phyloP scores from a whole-genome alignment of 495 filamentous ascomycete species.

The Tuber microsphaerosporum region DNA sequence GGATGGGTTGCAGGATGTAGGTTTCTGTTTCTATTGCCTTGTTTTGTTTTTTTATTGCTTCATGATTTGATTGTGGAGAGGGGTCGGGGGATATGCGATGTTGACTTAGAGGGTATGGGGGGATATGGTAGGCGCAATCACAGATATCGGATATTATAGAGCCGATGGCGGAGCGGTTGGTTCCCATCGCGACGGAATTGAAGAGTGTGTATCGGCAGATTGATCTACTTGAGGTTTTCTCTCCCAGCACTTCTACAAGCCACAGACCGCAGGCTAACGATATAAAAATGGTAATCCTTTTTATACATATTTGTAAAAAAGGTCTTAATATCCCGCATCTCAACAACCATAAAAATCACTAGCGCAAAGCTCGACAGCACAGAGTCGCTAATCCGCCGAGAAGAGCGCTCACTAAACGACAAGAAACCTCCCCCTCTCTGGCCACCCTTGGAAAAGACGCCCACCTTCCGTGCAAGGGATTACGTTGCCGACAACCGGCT shows the following conservation, averaged over 20 bases:
- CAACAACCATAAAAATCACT: slow-evolving; percentile 40
- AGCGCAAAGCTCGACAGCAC: slow-evolving; percentile 37
- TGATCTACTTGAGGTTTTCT: slow-evolving; percentile 38
- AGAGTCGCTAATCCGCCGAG: slow-evolving; percentile 36
- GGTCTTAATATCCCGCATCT: slow-evolving; percentile 31
- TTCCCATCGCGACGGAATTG: slow-evolving; percentile 38
- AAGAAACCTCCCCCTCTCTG: slow-evolving; percentile 37
- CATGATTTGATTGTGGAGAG: background rate
- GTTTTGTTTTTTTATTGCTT: background rate
- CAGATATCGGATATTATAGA: slow-evolving; percentile 41
- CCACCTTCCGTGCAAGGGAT: slow-evolving; percentile 35
- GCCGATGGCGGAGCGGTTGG: slow-evolving; percentile 35
- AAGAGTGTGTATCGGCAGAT: slow-evolving; percentile 40
- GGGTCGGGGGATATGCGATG: background rate
- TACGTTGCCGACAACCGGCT: slow-evolving; percentile 26
- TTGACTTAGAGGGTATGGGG: background rate
- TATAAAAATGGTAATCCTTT: slow-evolving; percentile 2
- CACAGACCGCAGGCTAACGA: background rate
- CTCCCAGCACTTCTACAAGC: background rate
- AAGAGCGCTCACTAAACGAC: slow-evolving; percentile 37
- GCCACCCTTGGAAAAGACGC: slow-evolving; percentile 32
- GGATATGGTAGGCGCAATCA: slow-evolving; percentile 26
- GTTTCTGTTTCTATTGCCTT: background rate
- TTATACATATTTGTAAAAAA: background rate
- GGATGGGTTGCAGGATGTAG: slow-evolving; percentile 1